Evolutionary conservation across 305 asterid species (phyloP).

Genomic region (Fraxinus sp.): DNA sequence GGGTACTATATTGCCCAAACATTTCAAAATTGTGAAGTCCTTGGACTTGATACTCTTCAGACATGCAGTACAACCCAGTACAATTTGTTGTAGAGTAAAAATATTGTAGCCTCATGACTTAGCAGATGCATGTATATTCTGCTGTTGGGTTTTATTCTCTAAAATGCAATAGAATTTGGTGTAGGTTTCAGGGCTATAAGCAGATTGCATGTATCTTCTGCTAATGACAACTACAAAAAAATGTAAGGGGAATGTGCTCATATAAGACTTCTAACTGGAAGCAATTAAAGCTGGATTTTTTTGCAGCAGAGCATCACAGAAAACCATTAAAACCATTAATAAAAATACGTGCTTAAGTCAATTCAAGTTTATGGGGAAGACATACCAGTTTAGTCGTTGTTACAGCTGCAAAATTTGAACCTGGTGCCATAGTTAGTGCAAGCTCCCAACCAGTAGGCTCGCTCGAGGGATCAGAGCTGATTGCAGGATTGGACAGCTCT

Average conservation of each 20-base stretch:
- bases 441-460: constrained; percentile 64
- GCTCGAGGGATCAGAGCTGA: constrained; percentile 32
- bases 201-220: background rate
- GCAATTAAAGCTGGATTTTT: background rate
- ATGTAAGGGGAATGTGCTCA: background rate
- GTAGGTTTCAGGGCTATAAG: background rate
- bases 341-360: background rate
- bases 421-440: constrained; percentile 48
- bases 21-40: background rate
- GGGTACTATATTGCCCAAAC: background rate
- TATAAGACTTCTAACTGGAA: background rate
- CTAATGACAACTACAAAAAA: background rate
- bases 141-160: background rate
- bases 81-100: background rate
- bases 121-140: background rate
- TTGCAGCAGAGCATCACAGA: background rate
- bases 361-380: constrained; percentile 3
- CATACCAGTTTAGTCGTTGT: constrained; percentile 36
- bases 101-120: background rate
- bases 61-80: background rate
- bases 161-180: background rate
- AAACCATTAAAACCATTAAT: background rate
- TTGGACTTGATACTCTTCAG: background rate
- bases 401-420: constrained; percentile 24
- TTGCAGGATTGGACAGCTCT: constrained; percentile 24